Evolutionary conservation across 257 asterid genomes (phyloP), one percentile per base, ranked within the genome.

Genomic region (Gentiana dahurica): DNA sequence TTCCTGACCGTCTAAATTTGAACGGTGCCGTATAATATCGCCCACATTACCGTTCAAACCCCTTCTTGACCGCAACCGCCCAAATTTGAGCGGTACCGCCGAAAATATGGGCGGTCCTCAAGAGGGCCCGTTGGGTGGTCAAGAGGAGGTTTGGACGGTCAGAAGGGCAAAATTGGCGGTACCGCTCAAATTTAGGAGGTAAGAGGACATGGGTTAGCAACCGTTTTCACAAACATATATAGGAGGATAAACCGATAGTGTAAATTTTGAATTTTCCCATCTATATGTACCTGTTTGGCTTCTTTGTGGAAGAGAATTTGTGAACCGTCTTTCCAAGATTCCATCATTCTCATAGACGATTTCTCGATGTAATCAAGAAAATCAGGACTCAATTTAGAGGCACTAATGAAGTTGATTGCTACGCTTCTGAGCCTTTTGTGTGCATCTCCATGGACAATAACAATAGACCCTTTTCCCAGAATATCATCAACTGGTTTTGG

Each of bases 401-500:
- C 69, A 49, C 73, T 77, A 39, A 85, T 77, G 71, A 85, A 78
- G 8, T 57, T 53, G 0, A 81, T 41, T 0, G 89, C 82, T 0
- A 68, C 69, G 3, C 79, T 71, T 56, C 95, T 59, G 1, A 81
- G 64, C 65, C 76, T 85, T 61, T 66, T 82, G 57, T 88, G 97
- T 0, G 72, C 73, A 1, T 75, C 80, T 1, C 90, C 94, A 0
- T 80, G 51, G 1, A 82, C 86, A 3, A 82, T 65, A 74, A 88
- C 70, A 81, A 85, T 68, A 0, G 94, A 82, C 3, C 69, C 13
- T 1, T 69, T 62, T 0, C 94, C 95, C 1, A 88, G 86, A 34
- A 88, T 75, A 38, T 79, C 86, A 2, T 48, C 75, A 1, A 88
- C 71, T 0, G 91, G 69, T 35, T 77, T 82, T 0, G 97, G 97